phyloP scores from a whole-genome alignment of 768 basidiomycete genomes.

The Coprinopsis strossmayeri region DNA sequence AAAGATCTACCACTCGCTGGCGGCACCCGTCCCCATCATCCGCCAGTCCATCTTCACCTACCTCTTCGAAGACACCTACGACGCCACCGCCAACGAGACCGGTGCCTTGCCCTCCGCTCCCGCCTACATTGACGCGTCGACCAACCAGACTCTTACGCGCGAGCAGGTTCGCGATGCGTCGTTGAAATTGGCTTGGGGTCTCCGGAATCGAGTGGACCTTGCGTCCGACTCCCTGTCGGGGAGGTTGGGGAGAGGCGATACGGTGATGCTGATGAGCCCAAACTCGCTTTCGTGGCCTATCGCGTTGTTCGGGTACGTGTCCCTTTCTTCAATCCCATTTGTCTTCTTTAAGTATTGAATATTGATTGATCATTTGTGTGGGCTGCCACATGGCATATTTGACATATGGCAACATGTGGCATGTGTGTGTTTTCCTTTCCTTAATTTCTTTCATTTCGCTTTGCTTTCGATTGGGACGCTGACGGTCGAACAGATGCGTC shows the following conservation, averaged over 20 bases:
- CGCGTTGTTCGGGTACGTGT: constrained; percentile 12
- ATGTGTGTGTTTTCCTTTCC: no score
- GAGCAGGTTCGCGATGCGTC: constrained; percentile 13
- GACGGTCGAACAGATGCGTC: constrained; percentile 13
- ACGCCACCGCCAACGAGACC: constrained; percentile 13
- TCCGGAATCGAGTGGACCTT: constrained; percentile 15
- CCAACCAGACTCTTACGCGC: constrained; percentile 15
- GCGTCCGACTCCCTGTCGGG: background rate
- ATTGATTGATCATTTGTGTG: background rate
- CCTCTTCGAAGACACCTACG: constrained; percentile 15
- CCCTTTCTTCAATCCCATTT: background rate
- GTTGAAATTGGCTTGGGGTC: constrained; percentile 18
- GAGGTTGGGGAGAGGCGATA: constrained; percentile 10
- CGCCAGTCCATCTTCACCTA: constrained; percentile 19
- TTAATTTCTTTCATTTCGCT: no score
- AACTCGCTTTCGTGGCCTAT: constrained; percentile 15
- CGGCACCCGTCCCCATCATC: constrained; percentile 15
- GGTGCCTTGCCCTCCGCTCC: constrained; percentile 8
- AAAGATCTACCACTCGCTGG: constrained; percentile 15
- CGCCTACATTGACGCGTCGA: constrained; percentile 18
- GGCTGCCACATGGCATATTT: no score
- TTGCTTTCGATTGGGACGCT: no score
- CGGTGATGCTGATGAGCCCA: constrained; percentile 13
- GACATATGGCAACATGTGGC: no score
- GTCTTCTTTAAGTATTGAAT: background rate